Base-by-base conservation (phyloP, 2,329 filamentous ascomycete species). In the Pseudogymnoascus sp. region DNA sequence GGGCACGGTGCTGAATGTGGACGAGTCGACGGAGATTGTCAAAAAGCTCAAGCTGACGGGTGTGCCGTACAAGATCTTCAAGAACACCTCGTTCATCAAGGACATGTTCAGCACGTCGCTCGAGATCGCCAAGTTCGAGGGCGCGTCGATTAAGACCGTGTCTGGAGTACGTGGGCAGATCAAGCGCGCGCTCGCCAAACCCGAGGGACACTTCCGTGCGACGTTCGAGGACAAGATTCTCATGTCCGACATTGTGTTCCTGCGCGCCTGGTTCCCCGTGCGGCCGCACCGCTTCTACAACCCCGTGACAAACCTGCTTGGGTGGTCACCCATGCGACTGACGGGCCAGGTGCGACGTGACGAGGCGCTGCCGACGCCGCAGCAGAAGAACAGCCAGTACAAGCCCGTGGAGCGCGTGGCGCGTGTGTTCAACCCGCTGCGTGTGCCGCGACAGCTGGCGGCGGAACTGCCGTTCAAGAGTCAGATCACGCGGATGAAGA, bases 161-260 rank as follows among this genome's bases (percentile, higher is more conserved):
- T 97, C 92, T 0, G 95, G 95, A 60, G 87, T 99, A 65, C 85
- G 94, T 42, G 94, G 94, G 65, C 94, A 99, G 76, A 97, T 99
- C 83, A 99, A 99, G 80, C 88, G 92, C 65, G 93, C 94, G 0
- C 82, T 99, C 0, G 88, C 86, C 73, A 96, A 96, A 70, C 93
- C 94, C 1, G 94, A 99, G 67, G 94, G 94, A 58, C 89, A 93
- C 76, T 97, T 95, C 84, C 87, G 95, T 70, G 94, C 94, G 23
- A 97, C 94, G 0, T 99, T 99, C 69, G 94, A 99, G 76, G 94
- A 99, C 82, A 99, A 97, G 79, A 91, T 99, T 65, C 82, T 99
- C 60, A 92, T 96, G 84, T 91, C 87, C 75, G 94, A 99, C 74
- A 95, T 99, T 68, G 90, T 97, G 65, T 97, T 99, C 80, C 78